Evolutionary conservation across 306 rosid genomes (phyloP).

Genomic region (Heteromeles arbutifolia): DNA sequence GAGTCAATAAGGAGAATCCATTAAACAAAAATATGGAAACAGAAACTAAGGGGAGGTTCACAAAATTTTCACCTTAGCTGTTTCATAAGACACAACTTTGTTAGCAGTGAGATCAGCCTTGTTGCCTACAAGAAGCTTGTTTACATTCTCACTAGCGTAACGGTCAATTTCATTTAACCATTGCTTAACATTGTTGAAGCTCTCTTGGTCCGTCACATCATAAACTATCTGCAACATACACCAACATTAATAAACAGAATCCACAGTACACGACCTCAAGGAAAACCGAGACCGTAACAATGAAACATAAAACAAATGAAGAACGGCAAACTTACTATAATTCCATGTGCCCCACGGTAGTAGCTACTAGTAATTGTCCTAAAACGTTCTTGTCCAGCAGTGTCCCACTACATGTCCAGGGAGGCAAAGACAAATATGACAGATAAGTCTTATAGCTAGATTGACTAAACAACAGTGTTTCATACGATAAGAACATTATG

Average conservation of each 20-base stretch:
- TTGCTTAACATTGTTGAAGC: slow-evolving; percentile 45
- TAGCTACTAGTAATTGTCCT: slow-evolving; percentile 55
- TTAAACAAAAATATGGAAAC: not conserved
- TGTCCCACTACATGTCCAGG: slow-evolving; percentile 37
- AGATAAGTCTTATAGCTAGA: not conserved
- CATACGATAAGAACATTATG: not conserved
- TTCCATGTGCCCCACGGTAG: slow-evolving; percentile 62
- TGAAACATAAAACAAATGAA: not conserved
- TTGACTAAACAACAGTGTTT: not conserved
- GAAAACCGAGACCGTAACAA: not conserved
- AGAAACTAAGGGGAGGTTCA: not conserved
- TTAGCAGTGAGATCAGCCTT: slow-evolving; percentile 42
- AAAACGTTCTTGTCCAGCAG: slow-evolving; percentile 59
- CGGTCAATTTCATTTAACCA: slow-evolving; percentile 51
- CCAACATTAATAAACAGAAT: not conserved
- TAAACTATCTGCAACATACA: slow-evolving; percentile 38
- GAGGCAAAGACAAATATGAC: not conserved
- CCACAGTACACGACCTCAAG: not conserved
- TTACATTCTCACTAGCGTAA: slow-evolving; percentile 44
- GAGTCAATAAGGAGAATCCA: not conserved
- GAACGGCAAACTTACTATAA: slow-evolving; percentile 28
- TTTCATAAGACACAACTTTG: slow-evolving; percentile 46
- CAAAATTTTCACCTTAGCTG: slow-evolving; percentile 39
- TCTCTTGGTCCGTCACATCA: slow-evolving; percentile 56
- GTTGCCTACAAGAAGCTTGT: slow-evolving; percentile 55